These are phyloP conservation scores for Verruconis gallopava DNA, from an alignment of 2,329 filamentous ascomycete species.

Conservation along the genomic window DNA sequence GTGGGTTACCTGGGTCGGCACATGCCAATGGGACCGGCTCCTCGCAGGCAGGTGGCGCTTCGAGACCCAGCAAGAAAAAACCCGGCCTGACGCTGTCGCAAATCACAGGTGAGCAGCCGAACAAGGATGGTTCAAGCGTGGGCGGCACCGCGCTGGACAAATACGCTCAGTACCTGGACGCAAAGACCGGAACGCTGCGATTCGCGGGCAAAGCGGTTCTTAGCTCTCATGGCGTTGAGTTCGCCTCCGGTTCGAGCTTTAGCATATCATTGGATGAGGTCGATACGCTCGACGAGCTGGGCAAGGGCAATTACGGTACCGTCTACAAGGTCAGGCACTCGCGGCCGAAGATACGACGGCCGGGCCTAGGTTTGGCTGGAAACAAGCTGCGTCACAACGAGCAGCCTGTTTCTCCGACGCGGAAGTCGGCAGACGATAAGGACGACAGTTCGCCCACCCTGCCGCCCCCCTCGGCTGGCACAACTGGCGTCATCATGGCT, in stretches of 20 bases:
- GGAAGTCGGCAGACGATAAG: slow-evolving; percentile 11
- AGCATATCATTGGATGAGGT: slow-evolving; percentile 93
- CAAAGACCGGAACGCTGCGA: slow-evolving; percentile 78
- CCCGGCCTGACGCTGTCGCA: slow-evolving; percentile 31
- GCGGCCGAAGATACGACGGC: slow-evolving; percentile 49
- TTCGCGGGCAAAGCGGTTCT: slow-evolving; percentile 90
- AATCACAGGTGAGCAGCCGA: slow-evolving; percentile 19
- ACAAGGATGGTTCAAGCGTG: slow-evolving; percentile 19
- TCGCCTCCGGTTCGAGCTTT: slow-evolving; percentile 78
- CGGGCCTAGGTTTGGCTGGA: slow-evolving; percentile 46
- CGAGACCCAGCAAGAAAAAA: slow-evolving; percentile 28
- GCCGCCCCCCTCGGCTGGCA: slow-evolving; percentile 23
- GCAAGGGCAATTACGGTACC: slow-evolving; percentile 96
- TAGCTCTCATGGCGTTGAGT: slow-evolving; percentile 80
- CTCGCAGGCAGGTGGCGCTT: slow-evolving; percentile 18
- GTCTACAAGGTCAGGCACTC: slow-evolving; percentile 93
- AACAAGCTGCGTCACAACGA: slow-evolving; percentile 35
- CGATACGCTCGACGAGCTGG: slow-evolving; percentile 81
- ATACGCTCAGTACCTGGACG: slow-evolving; percentile 74
- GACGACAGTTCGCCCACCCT: slow-evolving; percentile 2
- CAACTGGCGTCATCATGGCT: slow-evolving; percentile 76
- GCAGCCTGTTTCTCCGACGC: slow-evolving; percentile 9
- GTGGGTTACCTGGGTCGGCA: slow-evolving; percentile 34
- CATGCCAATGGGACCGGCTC: slow-evolving; percentile 18
- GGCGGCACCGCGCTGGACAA: slow-evolving; percentile 45